Evolutionary conservation across 108 stramenopile species (phyloP), one percentile per base, ranked within the genome.

Genomic region (Nannochloropsis gaditana): DNA sequence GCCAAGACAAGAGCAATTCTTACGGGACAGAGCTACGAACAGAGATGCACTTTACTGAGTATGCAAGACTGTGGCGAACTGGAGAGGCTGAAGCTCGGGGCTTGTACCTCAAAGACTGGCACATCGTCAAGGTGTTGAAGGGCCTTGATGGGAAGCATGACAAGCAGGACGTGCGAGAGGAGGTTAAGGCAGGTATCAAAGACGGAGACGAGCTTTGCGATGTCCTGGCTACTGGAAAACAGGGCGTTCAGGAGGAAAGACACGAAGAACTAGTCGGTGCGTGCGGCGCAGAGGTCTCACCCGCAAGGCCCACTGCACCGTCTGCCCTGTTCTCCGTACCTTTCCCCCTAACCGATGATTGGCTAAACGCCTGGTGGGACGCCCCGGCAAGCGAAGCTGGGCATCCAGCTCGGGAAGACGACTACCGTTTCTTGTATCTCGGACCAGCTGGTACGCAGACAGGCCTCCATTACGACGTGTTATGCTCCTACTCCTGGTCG

Each of bases 391-490:
- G 4, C 19, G 59, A 73, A n/a, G 43, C 44, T 9, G 44, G 82
- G 19, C 59, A 73, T n/a, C 19, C 59, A 21, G 43, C 83, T 43
- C 87, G 88, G 21, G 80, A 83, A 11, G 87, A 88, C 45, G 89
- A 89, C 86, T 89, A 88, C 83, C 89, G 89, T 3, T 89, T 89
- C 45, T 85, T 89, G 21, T 89, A 89, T 83, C 80, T 89, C 9
- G 89, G 89, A 15, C 85, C 85, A 9, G 2, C 44, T 11, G 87
- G 85, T 10, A 44, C 89, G 2, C 83, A 43, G 9, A 89, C 89
- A 11, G 83, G 83, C 21, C 43, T 89, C 10, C 89, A 89, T 43
- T 87, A 89, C 43, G 89, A 89, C 59, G 89, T 89, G 10, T 87
- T 89, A 11, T 86, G 15, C 43, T 87, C 86, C 86, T 89, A 89